Evolutionary conservation across 2,329 filamentous ascomycete genomes (phyloP), one percentile per base, ranked within the genome.

Genomic region (Allantophomopsis lycopodina): DNA sequence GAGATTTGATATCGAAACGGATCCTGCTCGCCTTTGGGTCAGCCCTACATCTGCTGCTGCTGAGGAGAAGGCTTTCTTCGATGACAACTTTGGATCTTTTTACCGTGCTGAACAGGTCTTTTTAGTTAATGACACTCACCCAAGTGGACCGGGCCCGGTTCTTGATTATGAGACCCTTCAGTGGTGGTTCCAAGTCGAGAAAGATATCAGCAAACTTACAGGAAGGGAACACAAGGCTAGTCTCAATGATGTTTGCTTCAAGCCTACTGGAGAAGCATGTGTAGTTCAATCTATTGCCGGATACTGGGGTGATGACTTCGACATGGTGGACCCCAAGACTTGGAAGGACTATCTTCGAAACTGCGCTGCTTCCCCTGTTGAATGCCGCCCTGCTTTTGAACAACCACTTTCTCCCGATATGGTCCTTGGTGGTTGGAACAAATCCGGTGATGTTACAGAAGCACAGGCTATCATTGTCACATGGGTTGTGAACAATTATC

Each of bases 21-120:
- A 96, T 45, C 91, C 91, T 5, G 91, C 93, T 10, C 78, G 83
- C 36, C 66, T 98, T 7, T 98, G 91, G 91, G 91, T 98, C n/a
- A 88, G 89, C 51, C 91, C 91, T 7, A 82, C 83, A 7, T 96
- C 91, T 4, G 75, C 79, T 37, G 89, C 93, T 15, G 91, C 91
- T 0, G 73, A 86, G 55, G 89, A 98, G 57, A 98, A 98, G 63
- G 72, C 73, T 1, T 98, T 93, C 56, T 98, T 96, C 48, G 93
- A 98, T 55, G 59, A 73, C 30, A 87, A 86, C 50, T 98, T 98
- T 56, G 93, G 91, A 0, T 87, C 89, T 0, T 98, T 98, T 55
- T 98, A 91, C 61, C 83, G 91, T 32, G 83, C 88, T 0, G 84
- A 98, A 58, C 91, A 98, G 60, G 76, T 79, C 1, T 98, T 98